These are phyloP conservation scores for Takashimella koratensis DNA, from an alignment of 1,284 basidiomycete genomes.

Conservation along the genomic window DNA sequence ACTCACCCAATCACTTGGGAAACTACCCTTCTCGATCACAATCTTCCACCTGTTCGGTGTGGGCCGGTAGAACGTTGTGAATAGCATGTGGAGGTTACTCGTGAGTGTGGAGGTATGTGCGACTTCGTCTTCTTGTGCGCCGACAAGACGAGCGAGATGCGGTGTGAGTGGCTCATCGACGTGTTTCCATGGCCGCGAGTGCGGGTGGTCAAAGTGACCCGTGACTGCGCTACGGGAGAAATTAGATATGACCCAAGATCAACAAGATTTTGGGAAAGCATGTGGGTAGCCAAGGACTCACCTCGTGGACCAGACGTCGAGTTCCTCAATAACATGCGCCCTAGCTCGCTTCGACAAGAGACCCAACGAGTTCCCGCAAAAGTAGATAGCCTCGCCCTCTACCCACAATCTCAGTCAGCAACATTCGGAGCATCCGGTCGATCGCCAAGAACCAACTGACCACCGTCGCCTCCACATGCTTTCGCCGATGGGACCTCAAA, in stretches of 20 bases:
- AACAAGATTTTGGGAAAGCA: neutral
- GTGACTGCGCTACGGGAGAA: constrained; percentile 65
- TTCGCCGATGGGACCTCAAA: constrained; percentile 44
- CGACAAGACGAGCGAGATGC: constrained; percentile 77
- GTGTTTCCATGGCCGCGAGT: constrained; percentile 76
- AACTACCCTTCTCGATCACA: constrained; percentile 88
- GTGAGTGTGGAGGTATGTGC: constrained; percentile 93
- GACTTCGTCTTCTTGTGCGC: constrained; percentile 82
- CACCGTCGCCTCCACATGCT: constrained; percentile 43
- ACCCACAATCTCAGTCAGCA: neutral
- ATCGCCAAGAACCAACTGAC: constrained; percentile 18
- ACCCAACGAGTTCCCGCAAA: constrained; percentile 95
- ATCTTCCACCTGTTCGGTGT: constrained; percentile 81
- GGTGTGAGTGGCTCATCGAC: constrained; percentile 71
- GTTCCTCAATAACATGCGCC: constrained; percentile 73
- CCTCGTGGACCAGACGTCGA: constrained; percentile 82
- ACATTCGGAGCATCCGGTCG: neutral
- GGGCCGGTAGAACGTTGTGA: constrained; percentile 91
- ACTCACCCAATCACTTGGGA: constrained; percentile 88
- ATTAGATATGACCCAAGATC: constrained; percentile 2
- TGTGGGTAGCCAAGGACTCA: constrained; percentile 41
- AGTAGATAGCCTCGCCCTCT: constrained; percentile 60
- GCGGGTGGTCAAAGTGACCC: constrained; percentile 87
- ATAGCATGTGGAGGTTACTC: constrained; percentile 88
- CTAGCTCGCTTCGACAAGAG: constrained; percentile 70